A percentile compares a stretch with the other conserved stretches of the same genome.
phyloP scores from a whole-genome alignment of 1,139 yeast species.

The Pichia sp. region DNA sequence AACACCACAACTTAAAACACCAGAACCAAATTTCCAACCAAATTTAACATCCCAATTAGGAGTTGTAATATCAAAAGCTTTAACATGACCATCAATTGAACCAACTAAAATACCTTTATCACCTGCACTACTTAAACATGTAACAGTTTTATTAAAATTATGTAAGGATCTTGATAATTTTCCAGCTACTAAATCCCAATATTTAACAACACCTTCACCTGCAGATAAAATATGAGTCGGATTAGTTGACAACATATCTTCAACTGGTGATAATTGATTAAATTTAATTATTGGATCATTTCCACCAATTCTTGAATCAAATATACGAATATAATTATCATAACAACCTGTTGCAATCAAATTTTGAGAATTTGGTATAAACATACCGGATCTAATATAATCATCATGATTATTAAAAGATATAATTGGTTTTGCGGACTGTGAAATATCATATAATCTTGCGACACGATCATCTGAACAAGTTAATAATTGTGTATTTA shows the following conservation, averaged over 20 bases:
- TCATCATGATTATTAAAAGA: slow-evolving; percentile 78
- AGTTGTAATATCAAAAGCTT: slow-evolving; percentile 76
- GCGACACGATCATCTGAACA: slow-evolving; percentile 90
- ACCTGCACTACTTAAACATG: slow-evolving; percentile 67
- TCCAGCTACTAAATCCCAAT: slow-evolving; percentile 88
- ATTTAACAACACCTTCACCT: slow-evolving; percentile 82
- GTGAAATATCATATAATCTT: slow-evolving; percentile 83
- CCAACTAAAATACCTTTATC: slow-evolving; percentile 83
- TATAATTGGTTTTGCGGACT: slow-evolving; percentile 59
- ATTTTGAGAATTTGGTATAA: slow-evolving; percentile 63
- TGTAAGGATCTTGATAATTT: slow-evolving; percentile 55
- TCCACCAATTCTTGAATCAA: slow-evolving; percentile 68
- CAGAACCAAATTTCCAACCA: slow-evolving; percentile 97
- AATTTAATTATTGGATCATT: slow-evolving; percentile 41
- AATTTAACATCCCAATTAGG: slow-evolving; percentile 83
- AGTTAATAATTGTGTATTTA: slow-evolving; percentile 67
- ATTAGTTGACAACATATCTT: slow-evolving; percentile 73
- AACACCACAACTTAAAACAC: slow-evolving; percentile 82
- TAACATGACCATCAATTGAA: slow-evolving; percentile 94
- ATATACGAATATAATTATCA: slow-evolving; percentile 82
- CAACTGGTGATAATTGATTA: slow-evolving; percentile 74
- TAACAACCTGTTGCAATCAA: slow-evolving; percentile 89
- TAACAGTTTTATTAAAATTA: slow-evolving; percentile 90
- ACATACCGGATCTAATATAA: slow-evolving; percentile 78
- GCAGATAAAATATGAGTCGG: slow-evolving; percentile 77